Conservation (phyloP, 225 moss, liverwort and hornwort genomes). For the Pseudisothecium myosuroides region DNA sequence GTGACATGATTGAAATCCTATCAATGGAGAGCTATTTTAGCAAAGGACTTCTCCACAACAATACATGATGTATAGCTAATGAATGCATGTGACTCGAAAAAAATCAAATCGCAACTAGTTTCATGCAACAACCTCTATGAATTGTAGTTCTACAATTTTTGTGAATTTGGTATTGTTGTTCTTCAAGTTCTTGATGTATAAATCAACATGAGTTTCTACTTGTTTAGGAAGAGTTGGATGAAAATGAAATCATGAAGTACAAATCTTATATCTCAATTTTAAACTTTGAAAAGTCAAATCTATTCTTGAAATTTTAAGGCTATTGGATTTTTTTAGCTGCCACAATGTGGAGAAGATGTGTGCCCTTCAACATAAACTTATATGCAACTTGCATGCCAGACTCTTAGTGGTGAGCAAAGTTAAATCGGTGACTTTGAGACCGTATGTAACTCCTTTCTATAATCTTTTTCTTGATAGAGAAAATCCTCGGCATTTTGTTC, state of each 20-base stretch:
- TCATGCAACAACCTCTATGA: background rate
- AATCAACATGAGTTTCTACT: background rate
- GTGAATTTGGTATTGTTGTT: background rate
- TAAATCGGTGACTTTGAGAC: background rate
- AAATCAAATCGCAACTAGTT: background rate
- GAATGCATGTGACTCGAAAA: background rate
- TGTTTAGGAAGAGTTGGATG: background rate
- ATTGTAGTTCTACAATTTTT: background rate
- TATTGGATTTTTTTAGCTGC: background rate
- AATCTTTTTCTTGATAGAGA: background rate
- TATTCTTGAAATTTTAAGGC: background rate
- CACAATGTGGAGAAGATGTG: constrained; percentile 1
- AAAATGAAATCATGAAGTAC: background rate
- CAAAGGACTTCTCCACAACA: background rate
- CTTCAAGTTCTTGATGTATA: background rate
- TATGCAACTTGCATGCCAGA: background rate
- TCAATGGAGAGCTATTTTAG: background rate
- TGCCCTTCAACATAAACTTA: background rate
- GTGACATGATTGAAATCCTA: background rate
- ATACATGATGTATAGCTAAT: background rate
- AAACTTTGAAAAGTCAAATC: background rate
- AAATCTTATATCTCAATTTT: background rate
- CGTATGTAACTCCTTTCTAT: background rate
- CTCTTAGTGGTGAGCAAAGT: constrained; percentile 9
- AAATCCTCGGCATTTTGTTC: background rate